Base-by-base conservation (phyloP, 2,329 filamentous ascomycete species). In the Periconia digitata region DNA sequence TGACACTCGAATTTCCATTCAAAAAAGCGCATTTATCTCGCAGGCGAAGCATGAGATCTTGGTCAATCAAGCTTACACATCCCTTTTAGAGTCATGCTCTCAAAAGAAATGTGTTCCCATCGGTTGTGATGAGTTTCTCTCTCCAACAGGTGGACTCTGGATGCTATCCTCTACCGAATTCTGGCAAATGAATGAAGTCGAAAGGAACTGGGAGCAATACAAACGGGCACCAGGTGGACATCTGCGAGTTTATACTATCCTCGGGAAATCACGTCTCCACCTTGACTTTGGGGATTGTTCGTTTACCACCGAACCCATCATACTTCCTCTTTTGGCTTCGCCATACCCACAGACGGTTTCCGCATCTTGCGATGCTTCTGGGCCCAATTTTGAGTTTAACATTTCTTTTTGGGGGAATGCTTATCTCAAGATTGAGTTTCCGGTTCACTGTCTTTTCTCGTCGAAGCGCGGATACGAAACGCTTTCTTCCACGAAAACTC, bases 81-180 rank as follows among this genome's bases (percentile, higher is more conserved):
- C 34, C 34, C 34, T 37, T n/a, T n/a, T 37, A 18, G 34, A 7
- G 34, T 18, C 17, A 18, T 8, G 34, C n/a, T 37, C n/a, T 18
- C 34, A 8, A 7, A 37, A 37, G 13, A 37, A 37, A 37, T 37
- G 34, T 18, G 15, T 37, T 37, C 34, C 7, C 34, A 37, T 37
- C 34, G 34, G n/a, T 18, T n/a, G n/a, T 37, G 13, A n/a, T 37
- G 34, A 37, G 34, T 37, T 37, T 37, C 13, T 37, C 34, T n/a
- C 34, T n/a, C 34, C 34, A 37, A 37, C 34, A 37, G 34, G 34
- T n/a, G 34, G 34, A 37, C 34, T 37, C 34, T 37, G 34, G 34
- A 37, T 18, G 34, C 34, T 37, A n/a, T 37, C n/a, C n/a, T 37
- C 34, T n/a, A 37, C 34, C 13, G 17, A 37, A 37, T 37, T 37